Conservation (phyloP, 2,329 filamentous ascomycete species). For the Rugonectria rugulosa region DNA sequence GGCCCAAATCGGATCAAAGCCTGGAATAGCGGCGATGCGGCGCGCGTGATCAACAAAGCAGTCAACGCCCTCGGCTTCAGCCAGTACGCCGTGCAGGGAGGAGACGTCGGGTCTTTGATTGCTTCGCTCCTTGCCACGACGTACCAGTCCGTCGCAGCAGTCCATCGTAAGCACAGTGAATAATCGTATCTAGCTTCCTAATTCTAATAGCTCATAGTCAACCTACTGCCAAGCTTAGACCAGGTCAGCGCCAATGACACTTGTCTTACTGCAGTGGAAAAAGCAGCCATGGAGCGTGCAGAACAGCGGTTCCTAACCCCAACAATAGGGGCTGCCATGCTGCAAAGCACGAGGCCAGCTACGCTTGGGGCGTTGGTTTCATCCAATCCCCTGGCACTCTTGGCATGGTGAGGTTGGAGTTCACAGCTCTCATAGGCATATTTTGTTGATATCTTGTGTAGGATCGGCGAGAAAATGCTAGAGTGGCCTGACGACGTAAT, state of each 20-base stretch:
- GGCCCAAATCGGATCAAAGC: not conserved
- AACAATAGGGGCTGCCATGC: not conserved
- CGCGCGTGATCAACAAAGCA: not conserved
- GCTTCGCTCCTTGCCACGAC: not conserved
- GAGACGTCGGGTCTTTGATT: not conserved
- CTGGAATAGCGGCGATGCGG: not conserved
- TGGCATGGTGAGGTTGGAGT: not conserved
- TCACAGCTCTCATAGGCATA: not conserved
- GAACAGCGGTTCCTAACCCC: not conserved
- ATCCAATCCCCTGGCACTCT: not conserved
- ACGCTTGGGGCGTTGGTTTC: not conserved
- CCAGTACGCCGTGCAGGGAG: not conserved
- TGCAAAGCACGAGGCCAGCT: not conserved
- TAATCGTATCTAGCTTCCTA: not conserved
- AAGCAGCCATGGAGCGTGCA: not conserved
- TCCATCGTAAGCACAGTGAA: conserved; percentile 1
- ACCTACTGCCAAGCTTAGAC: not conserved
- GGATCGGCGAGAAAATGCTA: conserved; percentile 5
- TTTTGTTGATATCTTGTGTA: not conserved
- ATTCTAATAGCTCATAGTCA: not conserved
- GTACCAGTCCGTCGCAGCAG: not conserved
- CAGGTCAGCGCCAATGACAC: not conserved
- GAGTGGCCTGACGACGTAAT: conserved; percentile 1
- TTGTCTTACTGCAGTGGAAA: not conserved
- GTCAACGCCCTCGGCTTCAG: not conserved